These are phyloP conservation scores for Emmonsia crescens DNA, from an alignment of 2,329 filamentous ascomycete species.

Conservation along the genomic window DNA sequence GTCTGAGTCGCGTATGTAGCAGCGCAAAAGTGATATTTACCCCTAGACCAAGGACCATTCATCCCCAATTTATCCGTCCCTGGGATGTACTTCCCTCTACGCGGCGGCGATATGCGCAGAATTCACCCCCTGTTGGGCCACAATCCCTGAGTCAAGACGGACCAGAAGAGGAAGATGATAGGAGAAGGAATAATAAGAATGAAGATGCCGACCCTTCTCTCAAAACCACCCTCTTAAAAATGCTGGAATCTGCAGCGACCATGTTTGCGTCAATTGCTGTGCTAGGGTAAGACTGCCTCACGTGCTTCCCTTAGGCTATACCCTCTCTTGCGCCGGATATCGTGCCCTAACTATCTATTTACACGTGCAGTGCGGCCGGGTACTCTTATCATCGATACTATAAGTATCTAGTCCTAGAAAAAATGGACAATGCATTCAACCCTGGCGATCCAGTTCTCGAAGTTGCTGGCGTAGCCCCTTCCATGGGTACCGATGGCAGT, in stretches of 20 bases:
- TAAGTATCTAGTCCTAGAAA: slow-evolving; percentile 80
- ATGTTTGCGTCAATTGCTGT: slow-evolving; percentile 65
- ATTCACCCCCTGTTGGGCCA: slow-evolving; percentile 7
- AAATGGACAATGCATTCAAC: slow-evolving; percentile 85
- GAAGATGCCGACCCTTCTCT: slow-evolving; percentile 22
- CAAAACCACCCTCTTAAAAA: slow-evolving; percentile 43
- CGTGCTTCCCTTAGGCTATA: not conserved
- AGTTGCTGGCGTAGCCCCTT: slow-evolving; percentile 49
- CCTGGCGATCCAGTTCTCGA: slow-evolving; percentile 85
- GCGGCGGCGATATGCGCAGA: slow-evolving; percentile 12
- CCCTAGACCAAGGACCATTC: slow-evolving; percentile 4
- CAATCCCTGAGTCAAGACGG: slow-evolving; percentile 18
- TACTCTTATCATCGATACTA: slow-evolving; percentile 75
- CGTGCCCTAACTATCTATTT: not conserved
- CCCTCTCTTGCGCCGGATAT: slow-evolving; percentile 38
- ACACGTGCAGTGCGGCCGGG: slow-evolving; percentile 43
- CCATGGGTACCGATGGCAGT: slow-evolving; percentile 27
- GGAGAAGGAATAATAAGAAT: slow-evolving; percentile 13
- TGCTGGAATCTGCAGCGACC: slow-evolving; percentile 63
- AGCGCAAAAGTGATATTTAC: slow-evolving; percentile 2
- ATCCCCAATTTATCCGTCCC: slow-evolving; percentile 4
- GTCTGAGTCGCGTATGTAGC: slow-evolving; percentile 5
- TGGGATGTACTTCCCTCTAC: not conserved
- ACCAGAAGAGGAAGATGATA: slow-evolving; percentile 21
- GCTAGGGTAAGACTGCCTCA: slow-evolving; percentile 42